These are phyloP conservation scores for Exutisphaerella laricina DNA, from an alignment of 2,329 filamentous ascomycete genomes.

Conservation along the genomic window DNA sequence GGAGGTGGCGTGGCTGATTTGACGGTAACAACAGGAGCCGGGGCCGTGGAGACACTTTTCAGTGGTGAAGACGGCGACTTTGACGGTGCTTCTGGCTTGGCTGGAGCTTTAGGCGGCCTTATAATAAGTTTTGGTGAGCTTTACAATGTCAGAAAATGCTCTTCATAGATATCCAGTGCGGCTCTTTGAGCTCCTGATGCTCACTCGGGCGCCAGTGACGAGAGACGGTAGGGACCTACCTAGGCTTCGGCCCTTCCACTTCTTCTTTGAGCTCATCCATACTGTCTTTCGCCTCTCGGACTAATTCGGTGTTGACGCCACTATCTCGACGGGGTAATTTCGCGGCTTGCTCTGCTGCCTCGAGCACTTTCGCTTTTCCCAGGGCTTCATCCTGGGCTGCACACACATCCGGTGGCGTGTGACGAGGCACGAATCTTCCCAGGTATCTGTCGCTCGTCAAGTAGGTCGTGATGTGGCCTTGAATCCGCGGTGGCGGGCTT, in stretches of 20 bases:
- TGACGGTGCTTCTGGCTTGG: conserved; percentile 3
- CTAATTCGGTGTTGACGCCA: conserved; percentile 8
- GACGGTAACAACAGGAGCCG: conserved; percentile 1
- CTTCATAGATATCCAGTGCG: not conserved
- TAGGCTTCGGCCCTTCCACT: conserved; percentile 2
- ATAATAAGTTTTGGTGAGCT: conserved; percentile 11
- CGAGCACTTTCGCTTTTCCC: conserved; percentile 12
- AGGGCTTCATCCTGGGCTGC: conserved; percentile 20
- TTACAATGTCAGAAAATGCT: conserved; percentile 2
- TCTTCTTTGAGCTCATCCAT: conserved; percentile 1
- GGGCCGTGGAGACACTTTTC: not conserved
- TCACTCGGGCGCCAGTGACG: no score
- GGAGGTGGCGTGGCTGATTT: conserved; percentile 4
- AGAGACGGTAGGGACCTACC: conserved; percentile 6
- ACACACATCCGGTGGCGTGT: conserved; percentile 19
- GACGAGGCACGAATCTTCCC: conserved; percentile 13
- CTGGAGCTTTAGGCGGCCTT: conserved; percentile 3
- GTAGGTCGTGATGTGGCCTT: conserved; percentile 8
- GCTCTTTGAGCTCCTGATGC: conserved; percentile 3
- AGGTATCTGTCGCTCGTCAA: conserved; percentile 9
- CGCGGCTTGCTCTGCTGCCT: conserved; percentile 12
- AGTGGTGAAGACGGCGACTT: not conserved
- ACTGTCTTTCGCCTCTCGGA: not conserved
- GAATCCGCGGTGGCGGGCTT: conserved; percentile 15
- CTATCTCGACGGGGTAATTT: conserved; percentile 19